Percentiles rank a stretch among this genome's conserved stretches.
Evolutionary conservation across 768 basidiomycete genomes (phyloP).

Genomic region (Boletus eberwhitei): DNA sequence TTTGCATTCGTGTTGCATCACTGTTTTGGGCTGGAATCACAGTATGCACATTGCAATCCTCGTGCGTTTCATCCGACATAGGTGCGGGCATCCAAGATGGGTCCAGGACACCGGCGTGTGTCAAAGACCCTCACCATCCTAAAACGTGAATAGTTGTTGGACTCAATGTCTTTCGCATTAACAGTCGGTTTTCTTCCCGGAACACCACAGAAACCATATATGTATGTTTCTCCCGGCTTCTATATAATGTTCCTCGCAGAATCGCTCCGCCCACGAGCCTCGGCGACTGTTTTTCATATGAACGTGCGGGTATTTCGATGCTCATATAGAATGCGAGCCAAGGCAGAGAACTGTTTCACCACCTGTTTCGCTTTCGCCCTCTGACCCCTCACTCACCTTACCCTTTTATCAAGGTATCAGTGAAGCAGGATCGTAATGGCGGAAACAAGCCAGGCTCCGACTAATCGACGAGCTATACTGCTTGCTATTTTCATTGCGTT

Average conservation of each 20-base stretch:
- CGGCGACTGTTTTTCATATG: constrained; percentile 1
- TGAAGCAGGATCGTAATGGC: not conserved
- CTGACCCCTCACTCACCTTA: not conserved
- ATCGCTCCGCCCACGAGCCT: not conserved
- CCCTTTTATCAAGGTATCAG: not conserved
- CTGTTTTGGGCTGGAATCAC: not conserved
- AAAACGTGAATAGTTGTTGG: not conserved
- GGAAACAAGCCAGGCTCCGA: constrained; percentile 3
- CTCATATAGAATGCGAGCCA: not conserved
- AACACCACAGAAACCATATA: not conserved
- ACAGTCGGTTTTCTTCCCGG: not conserved
- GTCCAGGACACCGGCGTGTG: not conserved
- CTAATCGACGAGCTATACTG: constrained; percentile 8
- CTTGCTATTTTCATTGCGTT: constrained; percentile 17
- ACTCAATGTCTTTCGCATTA: not conserved
- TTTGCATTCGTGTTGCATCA: no score
- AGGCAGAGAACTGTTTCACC: not conserved
- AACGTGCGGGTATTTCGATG: not conserved
- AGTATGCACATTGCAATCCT: not conserved
- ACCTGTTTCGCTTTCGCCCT: not conserved
- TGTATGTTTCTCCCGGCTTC: not conserved
- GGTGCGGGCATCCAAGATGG: not conserved
- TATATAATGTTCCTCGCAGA: not conserved
- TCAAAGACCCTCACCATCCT: not conserved
- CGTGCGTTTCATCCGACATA: not conserved